Conservation (phyloP, 1,139 yeast species). For the Pichia sp. region DNA sequence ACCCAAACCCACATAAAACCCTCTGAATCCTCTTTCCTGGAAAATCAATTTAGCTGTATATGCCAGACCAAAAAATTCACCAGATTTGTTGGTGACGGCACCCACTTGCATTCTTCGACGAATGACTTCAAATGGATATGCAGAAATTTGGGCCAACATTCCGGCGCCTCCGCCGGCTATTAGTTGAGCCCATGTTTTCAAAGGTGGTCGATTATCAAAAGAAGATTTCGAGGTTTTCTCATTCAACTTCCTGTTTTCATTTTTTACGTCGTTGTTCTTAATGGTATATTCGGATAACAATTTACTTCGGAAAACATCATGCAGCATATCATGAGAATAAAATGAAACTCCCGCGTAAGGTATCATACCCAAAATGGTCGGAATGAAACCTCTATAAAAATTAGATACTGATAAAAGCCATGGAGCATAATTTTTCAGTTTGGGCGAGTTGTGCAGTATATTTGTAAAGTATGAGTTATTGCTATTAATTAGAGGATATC, state of each 20-base stretch:
- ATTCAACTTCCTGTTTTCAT: slow-evolving; percentile 4
- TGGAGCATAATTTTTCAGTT: slow-evolving; percentile 20
- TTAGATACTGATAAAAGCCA: slow-evolving; percentile 43
- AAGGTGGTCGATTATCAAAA: slow-evolving; percentile 53
- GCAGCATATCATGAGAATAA: slow-evolving; percentile 85
- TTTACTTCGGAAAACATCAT: slow-evolving; percentile 68
- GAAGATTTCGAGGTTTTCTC: slow-evolving; percentile 23
- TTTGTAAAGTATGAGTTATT: slow-evolving; percentile 27
- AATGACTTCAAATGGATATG: slow-evolving; percentile 93
- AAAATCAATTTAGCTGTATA: slow-evolving; percentile 50
- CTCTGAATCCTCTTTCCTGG: slow-evolving; percentile 67
- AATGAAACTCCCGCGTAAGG: slow-evolving; percentile 98
- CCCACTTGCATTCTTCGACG: slow-evolving; percentile 96
- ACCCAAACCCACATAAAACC: slow-evolving; percentile 88
- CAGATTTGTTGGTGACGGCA: slow-evolving; percentile 56
- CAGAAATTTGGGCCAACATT: slow-evolving; percentile 90
- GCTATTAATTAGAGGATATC: slow-evolving; percentile 26
- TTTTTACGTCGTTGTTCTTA: slow-evolving; percentile 8
- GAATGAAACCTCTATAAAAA: slow-evolving; percentile 90
- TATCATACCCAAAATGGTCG: slow-evolving; percentile 91
- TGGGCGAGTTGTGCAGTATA: not conserved
- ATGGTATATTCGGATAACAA: slow-evolving; percentile 43
- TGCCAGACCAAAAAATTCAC: slow-evolving; percentile 48
- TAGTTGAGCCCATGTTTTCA: slow-evolving; percentile 86
- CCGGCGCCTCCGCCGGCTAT: slow-evolving; percentile 95